Conservation (phyloP, 75 land plant genomes). For the Sequoia sempervirens region DNA sequence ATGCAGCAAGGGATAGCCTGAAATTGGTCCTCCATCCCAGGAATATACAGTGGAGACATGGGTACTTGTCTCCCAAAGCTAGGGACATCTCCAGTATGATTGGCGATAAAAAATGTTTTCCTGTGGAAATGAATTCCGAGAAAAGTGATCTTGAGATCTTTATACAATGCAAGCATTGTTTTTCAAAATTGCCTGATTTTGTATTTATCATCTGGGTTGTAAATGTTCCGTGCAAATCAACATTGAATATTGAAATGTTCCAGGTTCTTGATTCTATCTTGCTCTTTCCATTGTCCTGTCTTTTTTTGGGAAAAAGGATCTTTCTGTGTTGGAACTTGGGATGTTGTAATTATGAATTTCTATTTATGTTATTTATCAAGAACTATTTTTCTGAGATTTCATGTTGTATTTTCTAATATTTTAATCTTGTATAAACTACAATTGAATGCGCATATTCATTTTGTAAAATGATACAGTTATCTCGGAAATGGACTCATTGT, state of each 20-base stretch:
- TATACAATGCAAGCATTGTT: not conserved
- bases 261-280: not conserved
- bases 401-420: not conserved
- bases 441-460: not conserved
- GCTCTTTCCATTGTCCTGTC: not conserved
- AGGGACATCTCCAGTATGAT: not conserved
- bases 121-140: not conserved
- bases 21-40: not conserved
- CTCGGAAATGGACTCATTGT: slow-evolving; percentile 80
- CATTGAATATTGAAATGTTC: not conserved
- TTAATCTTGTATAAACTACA: not conserved
- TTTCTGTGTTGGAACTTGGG: not conserved
- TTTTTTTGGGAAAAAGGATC: not conserved
- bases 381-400: not conserved
- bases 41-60: not conserved
- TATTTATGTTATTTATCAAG: not conserved
- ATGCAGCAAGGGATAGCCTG: not conserved
- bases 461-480: slow-evolving; percentile 44
- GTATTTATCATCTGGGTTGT: not conserved
- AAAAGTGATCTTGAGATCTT: no score
- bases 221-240: not conserved
- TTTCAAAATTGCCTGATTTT: not conserved
- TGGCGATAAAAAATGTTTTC: not conserved
- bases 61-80: not conserved
- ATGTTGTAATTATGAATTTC: not conserved